phyloP scores from a whole-genome alignment of 2,329 filamentous ascomycete genomes.

The Fusarium multiceps region DNA sequence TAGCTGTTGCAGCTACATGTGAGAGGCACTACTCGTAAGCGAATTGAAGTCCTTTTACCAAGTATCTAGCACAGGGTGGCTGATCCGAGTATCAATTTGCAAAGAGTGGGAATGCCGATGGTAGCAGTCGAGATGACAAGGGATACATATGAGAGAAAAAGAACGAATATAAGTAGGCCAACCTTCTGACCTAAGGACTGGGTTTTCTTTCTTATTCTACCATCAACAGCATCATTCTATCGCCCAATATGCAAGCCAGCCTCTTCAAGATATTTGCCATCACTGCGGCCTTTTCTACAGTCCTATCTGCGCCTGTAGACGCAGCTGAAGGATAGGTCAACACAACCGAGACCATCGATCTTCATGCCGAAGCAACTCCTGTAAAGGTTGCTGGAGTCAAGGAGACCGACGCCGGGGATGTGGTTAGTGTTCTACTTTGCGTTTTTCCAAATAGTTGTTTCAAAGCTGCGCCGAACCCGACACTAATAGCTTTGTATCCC shows the following conservation, averaged over 20 bases:
- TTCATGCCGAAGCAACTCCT: too few relatives aligned
- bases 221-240: neutral
- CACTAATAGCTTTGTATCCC: neutral
- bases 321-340: neutral
- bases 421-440: neutral
- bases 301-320: neutral
- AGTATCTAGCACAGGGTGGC: fast-evolving
- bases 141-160: neutral
- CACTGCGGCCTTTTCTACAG: neutral
- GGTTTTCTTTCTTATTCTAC: neutral
- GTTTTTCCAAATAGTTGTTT: neutral
- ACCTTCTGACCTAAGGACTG: neutral
- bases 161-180: neutral
- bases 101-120: neutral
- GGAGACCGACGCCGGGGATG: neutral
- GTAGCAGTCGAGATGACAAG: neutral
- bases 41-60: too few relatives aligned
- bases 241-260: neutral
- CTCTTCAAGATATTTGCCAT: neutral
- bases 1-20: too few relatives aligned
- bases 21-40: too few relatives aligned
- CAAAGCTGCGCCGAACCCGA: neutral
- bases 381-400: neutral
- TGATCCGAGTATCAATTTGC: too few relatives aligned
- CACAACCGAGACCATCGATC: too few relatives aligned